phyloP scores from a whole-genome alignment of 1,139 yeast genomes.

The Entelexis paramagnoliae region DNA sequence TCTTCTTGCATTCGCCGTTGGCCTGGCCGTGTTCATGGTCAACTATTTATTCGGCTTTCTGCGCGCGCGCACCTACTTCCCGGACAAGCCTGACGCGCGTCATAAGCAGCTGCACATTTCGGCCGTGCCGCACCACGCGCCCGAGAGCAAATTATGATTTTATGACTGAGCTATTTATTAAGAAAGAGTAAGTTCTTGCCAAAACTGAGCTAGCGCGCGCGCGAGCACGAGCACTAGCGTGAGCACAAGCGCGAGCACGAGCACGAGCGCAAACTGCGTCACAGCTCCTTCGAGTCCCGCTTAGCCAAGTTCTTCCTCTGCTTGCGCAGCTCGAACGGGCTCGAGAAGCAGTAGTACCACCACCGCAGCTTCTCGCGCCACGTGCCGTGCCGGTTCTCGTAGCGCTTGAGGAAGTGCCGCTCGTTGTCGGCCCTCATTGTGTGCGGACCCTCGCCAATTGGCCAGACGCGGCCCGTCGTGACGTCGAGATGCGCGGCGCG shows the following conservation, averaged over 20 bases:
- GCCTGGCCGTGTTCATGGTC: constrained; percentile 33
- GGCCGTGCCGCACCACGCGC: not conserved
- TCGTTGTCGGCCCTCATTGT: constrained; percentile 22
- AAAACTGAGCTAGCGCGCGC: too few species aligned
- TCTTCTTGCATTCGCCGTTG: constrained; percentile 35
- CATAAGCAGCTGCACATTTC: not conserved
- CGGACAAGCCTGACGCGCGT: not conserved
- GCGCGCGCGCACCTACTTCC: constrained; percentile 25
- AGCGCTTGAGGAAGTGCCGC: constrained; percentile 1
- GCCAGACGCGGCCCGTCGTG: constrained; percentile 25
- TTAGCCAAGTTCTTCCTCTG: not conserved
- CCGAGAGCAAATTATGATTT: not conserved
- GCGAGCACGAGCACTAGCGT: too few species aligned
- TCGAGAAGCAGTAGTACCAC: not conserved
- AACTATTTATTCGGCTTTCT: constrained; percentile 39
- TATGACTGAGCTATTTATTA: not conserved
- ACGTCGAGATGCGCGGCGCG: constrained; percentile 23
- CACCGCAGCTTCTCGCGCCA: not conserved
- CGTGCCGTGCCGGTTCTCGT: not conserved
- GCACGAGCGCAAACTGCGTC: too few species aligned
- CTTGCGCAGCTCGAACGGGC: not conserved
- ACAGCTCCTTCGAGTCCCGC: not conserved
- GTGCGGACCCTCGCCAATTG: constrained; percentile 24
- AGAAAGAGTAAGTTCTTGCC: too few species aligned
- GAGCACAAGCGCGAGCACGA: too few species aligned